phyloP scores from a whole-genome alignment of 108 stramenopile species.

The Nitzschia sp. region DNA sequence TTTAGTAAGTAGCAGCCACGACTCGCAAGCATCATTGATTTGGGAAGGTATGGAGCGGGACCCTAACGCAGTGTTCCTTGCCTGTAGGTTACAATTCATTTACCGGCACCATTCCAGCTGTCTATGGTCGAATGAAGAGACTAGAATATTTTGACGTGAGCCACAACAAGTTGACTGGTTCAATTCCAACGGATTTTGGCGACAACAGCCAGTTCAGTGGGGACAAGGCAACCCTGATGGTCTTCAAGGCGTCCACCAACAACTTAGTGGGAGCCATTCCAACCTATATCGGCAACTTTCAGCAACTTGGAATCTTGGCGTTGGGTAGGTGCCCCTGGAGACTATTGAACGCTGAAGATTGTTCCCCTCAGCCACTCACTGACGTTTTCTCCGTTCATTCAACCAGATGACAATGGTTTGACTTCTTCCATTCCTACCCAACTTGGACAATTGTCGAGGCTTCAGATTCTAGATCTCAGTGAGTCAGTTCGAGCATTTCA shows the following conservation, averaged over 20 bases:
- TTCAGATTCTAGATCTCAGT: slow-evolving; percentile 27
- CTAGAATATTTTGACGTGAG: neutral
- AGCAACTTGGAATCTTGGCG: neutral
- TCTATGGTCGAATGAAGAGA: neutral
- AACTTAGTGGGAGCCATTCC: slow-evolving; percentile 8
- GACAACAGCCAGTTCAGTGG: neutral
- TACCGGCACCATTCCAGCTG: slow-evolving; percentile 6
- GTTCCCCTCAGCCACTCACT: neutral
- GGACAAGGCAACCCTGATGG: neutral
- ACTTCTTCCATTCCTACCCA: slow-evolving; percentile 13
- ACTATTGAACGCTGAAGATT: neutral
- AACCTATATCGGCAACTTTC: neutral
- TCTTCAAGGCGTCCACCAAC: slow-evolving; percentile 2
- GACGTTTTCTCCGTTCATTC: neutral
- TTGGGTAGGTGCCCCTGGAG: slow-evolving; percentile 3
- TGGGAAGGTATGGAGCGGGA: neutral
- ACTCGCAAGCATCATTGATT: neutral
- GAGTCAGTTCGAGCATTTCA: slow-evolving; percentile 1
- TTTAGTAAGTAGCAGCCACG: slow-evolving; percentile 2
- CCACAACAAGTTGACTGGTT: slow-evolving; percentile 16
- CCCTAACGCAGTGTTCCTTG: neutral
- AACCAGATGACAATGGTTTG: slow-evolving; percentile 10
- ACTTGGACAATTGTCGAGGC: slow-evolving; percentile 6
- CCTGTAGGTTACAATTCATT: slow-evolving; percentile 19
- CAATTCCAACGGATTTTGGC: slow-evolving; percentile 2